Evolutionary conservation across 2,329 filamentous ascomycete species (phyloP), one percentile per base, ranked within the genome.

Genomic region (Phyllosticta citrichinensis): DNA sequence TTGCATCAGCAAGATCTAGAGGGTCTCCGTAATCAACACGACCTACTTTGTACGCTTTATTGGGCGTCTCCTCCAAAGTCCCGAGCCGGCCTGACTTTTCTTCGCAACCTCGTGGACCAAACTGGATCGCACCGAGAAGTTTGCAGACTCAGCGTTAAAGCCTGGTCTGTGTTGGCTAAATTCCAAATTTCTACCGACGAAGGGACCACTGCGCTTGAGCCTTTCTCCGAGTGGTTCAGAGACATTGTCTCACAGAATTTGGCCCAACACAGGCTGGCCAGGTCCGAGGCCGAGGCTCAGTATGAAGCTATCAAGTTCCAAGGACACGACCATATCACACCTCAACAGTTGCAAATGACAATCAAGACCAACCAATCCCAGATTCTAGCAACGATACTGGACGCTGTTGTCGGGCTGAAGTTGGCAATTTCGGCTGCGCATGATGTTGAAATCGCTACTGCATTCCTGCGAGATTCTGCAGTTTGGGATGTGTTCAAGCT

Each of bases 1-100:
- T 68, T 86, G 14, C 75, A 75, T 30, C 75, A 79, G 58, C 75
- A 79, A 61, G 82, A 83, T 64, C 71, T 86, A 12, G 78, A 81
- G 57, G 81, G 83, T 1, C 71, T 86, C 54, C 78, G 82, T 55
- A 86, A 86, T 64, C 82, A 86, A 62, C 82, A 85, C 64, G 82
- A 86, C 66, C 73, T 86, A 17, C 75, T 86, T 0, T 82, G 80
- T 60, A 82, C 81, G 3, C 72, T 86, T 14, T 85, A 85, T 67
- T 84, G 78, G 75, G 79, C 78, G 52, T 79, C 80, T 47, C 82
- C 83, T 25, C 70, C 79, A 27, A 73, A 75, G 1, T 80, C 75
- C 66, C 76, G 83, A n/a, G 81, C 81, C 51, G 75, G 78, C 52
- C 64, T 84, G 4, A 74, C 79, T 57, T 73, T 77, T 5, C 76